phyloP scores from a whole-genome alignment of 768 basidiomycete genomes.

The Termitomyces sp. region DNA sequence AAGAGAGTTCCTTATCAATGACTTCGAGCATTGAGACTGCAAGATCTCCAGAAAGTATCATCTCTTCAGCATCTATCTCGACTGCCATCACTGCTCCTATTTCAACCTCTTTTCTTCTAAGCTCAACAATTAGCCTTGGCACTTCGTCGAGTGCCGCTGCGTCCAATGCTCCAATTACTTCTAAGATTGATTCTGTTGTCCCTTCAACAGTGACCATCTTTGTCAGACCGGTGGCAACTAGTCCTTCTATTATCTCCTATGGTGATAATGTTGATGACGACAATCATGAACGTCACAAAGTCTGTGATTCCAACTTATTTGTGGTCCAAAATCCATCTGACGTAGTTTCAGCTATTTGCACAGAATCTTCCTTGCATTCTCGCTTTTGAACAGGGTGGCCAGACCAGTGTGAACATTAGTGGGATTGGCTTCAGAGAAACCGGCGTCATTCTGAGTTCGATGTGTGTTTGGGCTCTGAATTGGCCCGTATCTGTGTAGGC shows the following conservation, averaged over 20 bases:
- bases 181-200: too few relatives aligned
- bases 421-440: constrained; percentile 31
- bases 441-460: constrained; percentile 34
- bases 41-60: neutral
- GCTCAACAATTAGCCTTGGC: neutral
- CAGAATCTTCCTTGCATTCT: constrained; percentile 15
- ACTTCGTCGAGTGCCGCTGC: neutral
- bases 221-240: constrained; percentile 15
- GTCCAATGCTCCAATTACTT: neutral
- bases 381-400: constrained; percentile 13
- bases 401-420: constrained; percentile 26
- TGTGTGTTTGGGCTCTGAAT: constrained; percentile 60
- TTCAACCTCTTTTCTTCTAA: constrained; percentile 8
- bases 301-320: neutral
- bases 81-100: constrained; percentile 3
- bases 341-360: constrained; percentile 1
- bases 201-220: constrained; percentile 23
- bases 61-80: neutral
- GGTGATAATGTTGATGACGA: constrained; percentile 14
- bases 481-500: constrained; percentile 71
- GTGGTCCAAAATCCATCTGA: neutral
- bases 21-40: too few relatives aligned
- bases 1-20: neutral
- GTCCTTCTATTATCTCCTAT: neutral
- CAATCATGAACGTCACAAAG: constrained; percentile 12